A percentile compares a stretch with the other conserved stretches of the same genome.
Conservation (phyloP, 1,284 basidiomycete species). For the Mycosarcoma maydis region DNA sequence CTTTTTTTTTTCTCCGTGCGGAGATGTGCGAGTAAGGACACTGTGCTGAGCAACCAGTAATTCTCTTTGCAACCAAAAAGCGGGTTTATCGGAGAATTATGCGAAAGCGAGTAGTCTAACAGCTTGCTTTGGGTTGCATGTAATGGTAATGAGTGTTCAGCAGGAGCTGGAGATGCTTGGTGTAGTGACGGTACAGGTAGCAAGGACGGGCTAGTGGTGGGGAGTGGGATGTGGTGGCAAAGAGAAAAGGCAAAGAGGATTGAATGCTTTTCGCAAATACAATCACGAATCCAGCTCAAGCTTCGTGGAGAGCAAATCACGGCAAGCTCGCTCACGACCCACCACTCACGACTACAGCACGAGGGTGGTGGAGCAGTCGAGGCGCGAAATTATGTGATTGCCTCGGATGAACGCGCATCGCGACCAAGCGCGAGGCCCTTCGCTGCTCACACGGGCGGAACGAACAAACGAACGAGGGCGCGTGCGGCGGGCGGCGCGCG, state of each 20-base stretch:
- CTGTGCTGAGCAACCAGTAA: too few relatives aligned
- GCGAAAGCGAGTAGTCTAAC: neutral
- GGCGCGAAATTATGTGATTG: slow-evolving; percentile 10
- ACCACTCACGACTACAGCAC: neutral
- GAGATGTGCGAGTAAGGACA: too few relatives aligned
- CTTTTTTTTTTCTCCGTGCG: neutral
- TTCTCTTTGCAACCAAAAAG: too few relatives aligned
- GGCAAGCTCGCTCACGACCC: neutral
- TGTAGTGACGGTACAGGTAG: slow-evolving; percentile 8
- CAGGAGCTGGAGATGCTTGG: neutral
- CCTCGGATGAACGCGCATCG: slow-evolving; percentile 24
- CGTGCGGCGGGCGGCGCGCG: too few relatives aligned
- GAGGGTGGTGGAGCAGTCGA: slow-evolving; percentile 7
- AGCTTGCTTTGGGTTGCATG: neutral
- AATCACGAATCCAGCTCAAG: neutral
- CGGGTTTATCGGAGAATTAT: neutral
- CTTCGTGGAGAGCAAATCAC: neutral
- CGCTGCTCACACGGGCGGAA: neutral
- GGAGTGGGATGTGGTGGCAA: neutral
- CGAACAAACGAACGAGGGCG: neutral
- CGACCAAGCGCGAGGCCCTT: slow-evolving; percentile 1
- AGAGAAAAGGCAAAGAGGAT: neutral
- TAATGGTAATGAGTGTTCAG: neutral
- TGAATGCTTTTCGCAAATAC: neutral
- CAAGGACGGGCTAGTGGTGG: neutral